These are phyloP conservation scores for Sechiopsis laciniata DNA, from an alignment of 306 rosid species.

Conservation along the genomic window DNA sequence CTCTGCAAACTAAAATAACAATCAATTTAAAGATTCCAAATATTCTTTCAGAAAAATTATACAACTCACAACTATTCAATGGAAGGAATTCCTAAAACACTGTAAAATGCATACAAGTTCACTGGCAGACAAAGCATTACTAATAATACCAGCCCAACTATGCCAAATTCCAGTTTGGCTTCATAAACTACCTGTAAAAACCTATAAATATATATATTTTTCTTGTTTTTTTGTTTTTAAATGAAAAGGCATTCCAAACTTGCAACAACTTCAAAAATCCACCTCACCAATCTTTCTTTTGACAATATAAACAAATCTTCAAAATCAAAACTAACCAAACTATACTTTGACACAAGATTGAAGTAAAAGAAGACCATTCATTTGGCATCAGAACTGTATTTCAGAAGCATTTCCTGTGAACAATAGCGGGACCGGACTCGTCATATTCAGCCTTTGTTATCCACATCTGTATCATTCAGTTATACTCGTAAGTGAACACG, in stretches of 20 bases:
- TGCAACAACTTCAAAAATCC: slow-evolving; percentile 7
- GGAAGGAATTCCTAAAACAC: background rate
- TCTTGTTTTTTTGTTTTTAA: background rate
- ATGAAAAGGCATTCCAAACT: slow-evolving; percentile 18
- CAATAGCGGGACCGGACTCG: slow-evolving; percentile 70
- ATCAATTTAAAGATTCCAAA: background rate
- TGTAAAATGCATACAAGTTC: background rate
- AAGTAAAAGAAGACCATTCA: background rate
- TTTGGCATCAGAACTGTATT: background rate
- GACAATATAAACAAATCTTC: slow-evolving; percentile 17
- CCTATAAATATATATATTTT: background rate
- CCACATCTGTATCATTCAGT: slow-evolving; percentile 51
- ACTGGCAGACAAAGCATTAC: no score
- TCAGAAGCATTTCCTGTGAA: slow-evolving; percentile 70
- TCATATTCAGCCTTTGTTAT: slow-evolving; percentile 68
- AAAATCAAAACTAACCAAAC: slow-evolving; percentile 16
- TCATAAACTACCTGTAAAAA: background rate
- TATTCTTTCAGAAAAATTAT: background rate
- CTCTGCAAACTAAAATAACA: slow-evolving; percentile 3
- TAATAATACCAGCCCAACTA: slow-evolving; percentile 1
- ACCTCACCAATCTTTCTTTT: background rate
- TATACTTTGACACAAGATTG: slow-evolving; percentile 15
- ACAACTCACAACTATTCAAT: background rate
- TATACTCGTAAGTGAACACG: background rate
- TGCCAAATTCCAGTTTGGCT: slow-evolving; percentile 9